Base-by-base conservation (phyloP, 2,329 filamentous ascomycete species). In the Trichocomaceae sp. region DNA sequence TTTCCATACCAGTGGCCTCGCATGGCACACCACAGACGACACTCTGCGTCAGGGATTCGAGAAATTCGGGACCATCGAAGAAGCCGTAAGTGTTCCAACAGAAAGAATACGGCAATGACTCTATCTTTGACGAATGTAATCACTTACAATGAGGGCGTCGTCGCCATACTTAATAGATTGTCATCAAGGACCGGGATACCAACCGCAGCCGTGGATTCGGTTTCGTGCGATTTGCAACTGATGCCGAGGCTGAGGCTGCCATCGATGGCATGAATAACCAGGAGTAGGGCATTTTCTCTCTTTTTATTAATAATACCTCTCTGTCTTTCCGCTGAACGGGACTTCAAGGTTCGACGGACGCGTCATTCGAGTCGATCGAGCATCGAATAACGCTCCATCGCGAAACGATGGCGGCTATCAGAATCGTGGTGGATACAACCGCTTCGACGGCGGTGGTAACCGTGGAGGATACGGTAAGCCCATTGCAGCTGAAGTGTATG, bases 161-260 rank as follows among this genome's bases (percentile, higher is more conserved):
- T n/a, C 12, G 29, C 26, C 20, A 31, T 26, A 20, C n/a, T 22
- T 8, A 37, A 48, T 67, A 97, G 92, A 88, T 96, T 60, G 92
- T 99, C 63, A 91, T 97, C 66, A 97, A 96, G 78, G 92, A 99
- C 74, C 89, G 91, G 67, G 92, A 97, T 70, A 96, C 92, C 67
- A 88, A 90, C 66, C 90, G 92, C 72, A 96, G 91, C 80, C 89
- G 93, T 72, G 93, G 93, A 58, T 99, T 97, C 72, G 93, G 93
- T 47, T 97, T 97, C 72, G 92, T 99, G 60, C 88, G 91, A 64
- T 99, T 92, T 75, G 76, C 83, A 50, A 70, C 57, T 49, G 71
- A 72, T 5, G 61, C 55, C 15, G 74, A 77, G 50, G 74, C 75
- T 7, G 70, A 76, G 33, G 64, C 66, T 31, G 75, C 75, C 7